Evolutionary conservation across 306 rosid genomes (phyloP), one percentile per base, ranked within the genome.

Genomic region (Quercus rubra): DNA sequence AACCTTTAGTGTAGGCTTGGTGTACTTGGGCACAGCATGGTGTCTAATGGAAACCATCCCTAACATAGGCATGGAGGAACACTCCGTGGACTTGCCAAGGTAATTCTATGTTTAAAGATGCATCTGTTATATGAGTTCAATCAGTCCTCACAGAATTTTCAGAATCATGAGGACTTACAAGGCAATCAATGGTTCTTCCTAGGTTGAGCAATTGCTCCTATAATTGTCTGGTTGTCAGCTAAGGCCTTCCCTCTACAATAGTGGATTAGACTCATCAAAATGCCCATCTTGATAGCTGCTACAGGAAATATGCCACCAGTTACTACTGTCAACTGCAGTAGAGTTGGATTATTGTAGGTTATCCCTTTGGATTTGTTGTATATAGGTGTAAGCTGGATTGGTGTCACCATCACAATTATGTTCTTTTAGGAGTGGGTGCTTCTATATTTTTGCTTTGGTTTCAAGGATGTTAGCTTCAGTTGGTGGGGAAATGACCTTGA

Each of bases 401-500:
- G 98, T 93, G 99, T 98, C 72, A 43, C 70, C 88, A 92, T 9
- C 92, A 93, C 54, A 91, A 95, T 70, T 95, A 95, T 77, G 92
- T 91, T 4, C 93, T 93, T 20, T 91, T 96, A 0, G 96, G 97
- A 13, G 97, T 96, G 92, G 1, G 96, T 95, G 72, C 74, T 92
- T 49, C 70, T 95, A 76, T 95, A 95, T 69, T 89, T 95, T 62
- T 68, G 85, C 51, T 55, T 95, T 19, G 97, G 92, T 12, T 77
- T 89, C 80, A 90, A 88, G 38, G 91, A 79, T 1, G 51, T 89
- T 76, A 84, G 85, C 77, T 78, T 90, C 14, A 35, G 74, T 33
- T 92, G 98, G 99, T 92, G 96, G 99, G 99, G 96, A 10, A 92
- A 89, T 70, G 62, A 92, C 78, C 93, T 92, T 62, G 97, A 95